Conservation (phyloP, 768 basidiomycete species). For the Jaapia argillacea region DNA sequence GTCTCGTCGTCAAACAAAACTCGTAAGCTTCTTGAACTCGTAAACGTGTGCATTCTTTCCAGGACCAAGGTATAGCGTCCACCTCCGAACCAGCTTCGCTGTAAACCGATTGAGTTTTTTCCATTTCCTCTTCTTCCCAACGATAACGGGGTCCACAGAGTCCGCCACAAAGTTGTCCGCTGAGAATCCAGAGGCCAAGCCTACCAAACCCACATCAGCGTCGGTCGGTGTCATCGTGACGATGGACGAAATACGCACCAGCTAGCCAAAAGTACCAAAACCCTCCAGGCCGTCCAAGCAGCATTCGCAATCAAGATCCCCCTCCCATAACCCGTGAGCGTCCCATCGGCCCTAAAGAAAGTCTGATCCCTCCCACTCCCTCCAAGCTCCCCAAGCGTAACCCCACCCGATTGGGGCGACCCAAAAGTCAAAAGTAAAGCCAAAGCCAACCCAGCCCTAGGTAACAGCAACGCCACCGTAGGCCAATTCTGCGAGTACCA, state of each 20-base stretch:
- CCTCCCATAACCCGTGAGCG: constrained; percentile 66
- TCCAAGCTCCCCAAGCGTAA: constrained; percentile 37
- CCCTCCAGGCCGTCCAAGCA: constrained; percentile 72
- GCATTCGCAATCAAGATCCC: constrained; percentile 74
- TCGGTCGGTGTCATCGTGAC: not conserved
- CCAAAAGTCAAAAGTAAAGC: constrained; percentile 64
- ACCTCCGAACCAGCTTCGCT: constrained; percentile 34
- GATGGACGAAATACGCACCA: constrained; percentile 36
- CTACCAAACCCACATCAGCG: constrained; percentile 21
- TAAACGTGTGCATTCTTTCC: constrained; percentile 61
- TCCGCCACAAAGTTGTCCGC: constrained; percentile 71
- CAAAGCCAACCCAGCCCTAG: constrained; percentile 68
- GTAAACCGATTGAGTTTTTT: constrained; percentile 45
- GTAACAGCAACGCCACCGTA: constrained; percentile 72
- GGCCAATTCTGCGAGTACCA: constrained; percentile 81
- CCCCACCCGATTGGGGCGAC: constrained; percentile 33
- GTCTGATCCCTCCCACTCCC: constrained; percentile 52
- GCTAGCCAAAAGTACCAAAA: constrained; percentile 56
- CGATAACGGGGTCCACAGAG: constrained; percentile 74
- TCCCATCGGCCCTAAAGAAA: constrained; percentile 63
- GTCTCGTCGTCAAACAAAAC: constrained; percentile 52
- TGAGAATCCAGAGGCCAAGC: constrained; percentile 72
- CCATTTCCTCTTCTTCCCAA: constrained; percentile 75
- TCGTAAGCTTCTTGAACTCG: constrained; percentile 76
- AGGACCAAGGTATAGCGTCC: constrained; percentile 62